Evolutionary conservation across 495 filamentous ascomycete species (phyloP), one percentile per base, ranked within the genome.

Genomic region (Penicillium salamii): DNA sequence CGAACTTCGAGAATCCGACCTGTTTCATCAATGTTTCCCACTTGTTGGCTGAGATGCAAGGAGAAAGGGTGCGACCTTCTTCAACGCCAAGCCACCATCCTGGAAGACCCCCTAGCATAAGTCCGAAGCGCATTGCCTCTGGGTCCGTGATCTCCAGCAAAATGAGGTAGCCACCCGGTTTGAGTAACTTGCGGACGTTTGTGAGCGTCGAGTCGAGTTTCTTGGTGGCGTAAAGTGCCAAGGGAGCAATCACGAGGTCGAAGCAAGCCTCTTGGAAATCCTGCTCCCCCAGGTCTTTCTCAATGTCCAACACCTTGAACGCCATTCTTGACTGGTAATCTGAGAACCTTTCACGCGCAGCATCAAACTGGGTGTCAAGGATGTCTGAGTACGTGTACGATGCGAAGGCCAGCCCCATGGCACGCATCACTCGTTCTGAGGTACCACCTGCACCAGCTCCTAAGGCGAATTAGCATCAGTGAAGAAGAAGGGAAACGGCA

Each of bases 321-420:
- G 48, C 59, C 66, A 82, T 72, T 18, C 52, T 61, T 0, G 67
- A 43, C 1, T 46, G 46, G 7, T 58, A 40, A 14, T 43, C 20
- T 2, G 43, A 11, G 13, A 71, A 49, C 3, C 29, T 48, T 13
- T 69, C 49, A 14, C 51, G 46, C 0, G 57, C 58, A 2, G 51
- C 21, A 1, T 66, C 63, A 40, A 83, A 77, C 48, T 72, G 75
- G 12, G 52, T 66, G 6, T 57, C 37, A 2, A 71, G 68, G 17
- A 82, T 70, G 49, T 84, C 78, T 3, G 80, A 81, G 55, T 68
- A 78, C 9, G 72, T 79, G 46, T 82, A 82, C 19, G 55, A 54
- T 1, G 56, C 36, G 43, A 64, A 61, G 0, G 46, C 48, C 1
- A 23, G 26, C 3, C 47, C 53, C 14, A 63, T 31, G 7, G 38